A percentile compares a stretch with the other conserved stretches of the same genome.
These are phyloP conservation scores for Cenchrus purpureus DNA, from an alignment of 176 grass and related monocot genomes.

Conservation along the genomic window DNA sequence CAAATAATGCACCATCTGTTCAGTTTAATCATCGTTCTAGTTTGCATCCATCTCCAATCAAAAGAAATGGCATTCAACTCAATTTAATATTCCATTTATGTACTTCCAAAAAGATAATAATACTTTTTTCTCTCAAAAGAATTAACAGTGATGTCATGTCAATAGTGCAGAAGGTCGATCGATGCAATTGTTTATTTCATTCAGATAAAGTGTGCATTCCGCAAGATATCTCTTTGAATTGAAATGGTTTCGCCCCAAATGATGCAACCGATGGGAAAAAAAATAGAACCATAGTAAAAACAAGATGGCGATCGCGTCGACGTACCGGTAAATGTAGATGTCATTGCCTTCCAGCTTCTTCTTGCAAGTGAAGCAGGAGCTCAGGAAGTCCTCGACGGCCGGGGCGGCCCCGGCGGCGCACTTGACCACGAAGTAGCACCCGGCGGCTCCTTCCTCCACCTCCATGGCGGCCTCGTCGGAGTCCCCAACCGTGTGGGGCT, in stretches of 20 bases:
- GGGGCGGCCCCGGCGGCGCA: slow-evolving; percentile 13
- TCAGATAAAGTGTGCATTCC: background rate
- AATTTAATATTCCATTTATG: background rate
- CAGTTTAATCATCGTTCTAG: background rate
- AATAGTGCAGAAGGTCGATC: slow-evolving; percentile 1
- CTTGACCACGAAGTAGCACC: slow-evolving; percentile 53
- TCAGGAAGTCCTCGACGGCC: slow-evolving; percentile 52
- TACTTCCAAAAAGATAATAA: slow-evolving; percentile 3
- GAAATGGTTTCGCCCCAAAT: background rate
- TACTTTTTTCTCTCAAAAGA: background rate
- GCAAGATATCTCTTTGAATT: background rate
- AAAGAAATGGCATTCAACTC: background rate
- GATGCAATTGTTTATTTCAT: background rate
- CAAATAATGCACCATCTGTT: background rate
- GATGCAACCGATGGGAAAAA: background rate
- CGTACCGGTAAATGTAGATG: slow-evolving; percentile 94
- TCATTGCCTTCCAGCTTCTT: slow-evolving; percentile 83
- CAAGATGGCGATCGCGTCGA: background rate
- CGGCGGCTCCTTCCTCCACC: slow-evolving; percentile 23
- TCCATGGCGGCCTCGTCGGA: slow-evolving; percentile 31
- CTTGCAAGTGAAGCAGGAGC: slow-evolving; percentile 78
- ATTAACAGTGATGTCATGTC: background rate
- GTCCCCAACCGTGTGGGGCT: slow-evolving; percentile 52
- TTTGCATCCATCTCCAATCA: background rate
- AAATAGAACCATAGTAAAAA: background rate